Evolutionary conservation across 2,329 filamentous ascomycete species (phyloP).

Genomic region (Alternaria sp.): DNA sequence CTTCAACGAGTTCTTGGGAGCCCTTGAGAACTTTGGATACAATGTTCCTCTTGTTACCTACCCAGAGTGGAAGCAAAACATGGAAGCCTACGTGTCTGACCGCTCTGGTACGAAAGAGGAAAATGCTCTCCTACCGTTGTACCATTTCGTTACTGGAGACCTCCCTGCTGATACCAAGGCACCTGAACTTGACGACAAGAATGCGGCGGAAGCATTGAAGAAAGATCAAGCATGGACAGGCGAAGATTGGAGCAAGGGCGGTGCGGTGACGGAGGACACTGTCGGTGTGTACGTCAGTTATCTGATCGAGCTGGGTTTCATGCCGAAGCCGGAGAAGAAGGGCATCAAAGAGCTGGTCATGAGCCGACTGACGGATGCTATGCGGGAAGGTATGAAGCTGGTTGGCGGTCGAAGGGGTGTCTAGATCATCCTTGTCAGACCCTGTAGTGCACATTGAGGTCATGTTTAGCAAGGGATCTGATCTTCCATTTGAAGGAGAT

Average conservation of each 20-base stretch:
- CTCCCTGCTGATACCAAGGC: conserved; percentile 73
- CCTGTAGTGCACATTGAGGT: neutral
- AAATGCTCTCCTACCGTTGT: conserved; percentile 72
- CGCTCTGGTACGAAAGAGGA: conserved; percentile 65
- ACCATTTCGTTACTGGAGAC: conserved; percentile 74
- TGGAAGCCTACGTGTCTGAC: conserved; percentile 71
- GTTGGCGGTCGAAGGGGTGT: conserved; percentile 42
- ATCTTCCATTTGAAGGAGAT: neutral
- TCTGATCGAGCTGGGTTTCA: conserved; percentile 67
- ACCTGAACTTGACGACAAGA: conserved; percentile 75
- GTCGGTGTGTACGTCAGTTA: conserved; percentile 70
- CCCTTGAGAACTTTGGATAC: conserved; percentile 76
- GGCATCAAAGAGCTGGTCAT: conserved; percentile 35
- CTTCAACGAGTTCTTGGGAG: conserved; percentile 77
- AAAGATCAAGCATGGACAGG: conserved; percentile 67
- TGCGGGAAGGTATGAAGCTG: conserved; percentile 43
- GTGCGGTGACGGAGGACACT: conserved; percentile 64
- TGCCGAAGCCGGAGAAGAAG: conserved; percentile 51
- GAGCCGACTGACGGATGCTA: conserved; percentile 37
- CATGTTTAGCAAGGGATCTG: neutral
- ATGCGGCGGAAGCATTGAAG: conserved; percentile 69
- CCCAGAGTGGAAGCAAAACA: conserved; percentile 68
- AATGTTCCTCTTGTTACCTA: conserved; percentile 71
- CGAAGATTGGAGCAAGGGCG: conserved; percentile 62
- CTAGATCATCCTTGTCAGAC: conserved; percentile 6